phyloP scores from a whole-genome alignment of 192 early-diverging fungal species.

The Chytriomyces sp. region DNA sequence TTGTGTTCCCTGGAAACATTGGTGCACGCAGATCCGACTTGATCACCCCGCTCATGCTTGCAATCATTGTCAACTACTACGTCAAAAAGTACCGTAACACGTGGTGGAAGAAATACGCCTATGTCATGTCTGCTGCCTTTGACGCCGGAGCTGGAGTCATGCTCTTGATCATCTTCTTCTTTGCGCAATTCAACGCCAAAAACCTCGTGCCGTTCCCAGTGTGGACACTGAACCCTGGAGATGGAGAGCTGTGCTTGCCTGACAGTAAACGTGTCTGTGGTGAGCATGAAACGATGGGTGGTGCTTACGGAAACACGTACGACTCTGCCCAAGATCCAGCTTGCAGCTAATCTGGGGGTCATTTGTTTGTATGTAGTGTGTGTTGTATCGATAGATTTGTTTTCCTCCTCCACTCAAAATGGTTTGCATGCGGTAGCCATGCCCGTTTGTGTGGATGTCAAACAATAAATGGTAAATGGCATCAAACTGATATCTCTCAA shows the following conservation, averaged over 20 bases:
- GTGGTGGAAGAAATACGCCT: conserved; percentile 73
- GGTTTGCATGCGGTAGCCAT: too few species aligned
- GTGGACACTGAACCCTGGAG: conserved; percentile 35
- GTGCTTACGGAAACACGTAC: conserved; percentile 16
- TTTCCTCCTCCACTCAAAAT: too few species aligned
- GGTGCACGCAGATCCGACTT: conserved; percentile 4
- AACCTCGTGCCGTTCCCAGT: conserved; percentile 23
- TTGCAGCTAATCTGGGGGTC: too few species aligned
- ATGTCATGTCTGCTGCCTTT: conserved; percentile 64
- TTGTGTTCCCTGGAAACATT: background rate
- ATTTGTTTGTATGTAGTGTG: too few species aligned
- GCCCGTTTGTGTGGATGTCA: too few species aligned
- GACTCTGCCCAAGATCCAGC: background rate
- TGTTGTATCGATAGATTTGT: too few species aligned
- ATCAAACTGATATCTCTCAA: too few species aligned
- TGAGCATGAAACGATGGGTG: conserved; percentile 8
- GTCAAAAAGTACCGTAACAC: conserved; percentile 16
- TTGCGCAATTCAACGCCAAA: background rate
- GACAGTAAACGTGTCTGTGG: conserved; percentile 8
- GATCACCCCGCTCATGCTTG: conserved; percentile 33
- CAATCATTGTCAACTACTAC: conserved; percentile 15
- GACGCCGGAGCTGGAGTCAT: conserved; percentile 61
- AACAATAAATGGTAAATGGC: too few species aligned
- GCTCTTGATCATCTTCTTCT: conserved; percentile 35
- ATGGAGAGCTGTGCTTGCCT: background rate